Evolutionary conservation across 768 basidiomycete genomes (phyloP), one percentile per base, ranked within the genome.

Genomic region (Phylloporus sp.): DNA sequence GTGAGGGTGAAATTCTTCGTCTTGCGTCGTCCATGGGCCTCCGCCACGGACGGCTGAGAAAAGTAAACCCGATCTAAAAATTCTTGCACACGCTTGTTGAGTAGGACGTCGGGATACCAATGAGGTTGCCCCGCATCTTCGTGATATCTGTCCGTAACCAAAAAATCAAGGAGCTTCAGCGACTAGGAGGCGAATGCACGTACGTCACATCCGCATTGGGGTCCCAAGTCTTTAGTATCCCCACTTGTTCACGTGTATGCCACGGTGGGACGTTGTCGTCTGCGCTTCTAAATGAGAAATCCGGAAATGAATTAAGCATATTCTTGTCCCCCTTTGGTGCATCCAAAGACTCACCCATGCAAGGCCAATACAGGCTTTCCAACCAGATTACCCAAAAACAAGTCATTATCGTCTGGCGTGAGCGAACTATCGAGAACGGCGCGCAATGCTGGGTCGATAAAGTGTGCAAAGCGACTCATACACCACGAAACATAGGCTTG

Each of bases 181-280:
- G n/a, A n/a, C 18, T 20, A 29, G 11, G 3, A 6, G 4, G 26
- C 13, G 22, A 21, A 49, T 50, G 42, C 3, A 62, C 78, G 22
- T 47, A 84, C 86, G 65, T 74, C 18, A 77, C 69, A 46, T 84
- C 74, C 14, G 75, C 72, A 7, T 71, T 58, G 1, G 72, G 62
- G 40, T 74, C 69, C 80, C 81, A 86, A 3, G 78, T 69, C 50
- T 76, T 74, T 23, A 93, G 51, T 15, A 81, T 65, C 21, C 74
- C 71, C 4, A 86, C 71, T 10, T 77, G 69, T 60, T 84, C 81
- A 18, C 92, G 76, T 3, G 82, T 79, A 54, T 95, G 91, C 80
- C 90, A 89, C 0, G 81, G 78, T 2, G 92, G 90, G 4, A 96
- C 93, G 50, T 96, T 94, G 31, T 82, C 79, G 59, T 96, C 93